A percentile compares a stretch with the other conserved stretches of the same genome.
These are phyloP conservation scores for Gaillardinia entomophila DNA, from an alignment of 805 yeast genomes.

Conservation along the genomic window DNA sequence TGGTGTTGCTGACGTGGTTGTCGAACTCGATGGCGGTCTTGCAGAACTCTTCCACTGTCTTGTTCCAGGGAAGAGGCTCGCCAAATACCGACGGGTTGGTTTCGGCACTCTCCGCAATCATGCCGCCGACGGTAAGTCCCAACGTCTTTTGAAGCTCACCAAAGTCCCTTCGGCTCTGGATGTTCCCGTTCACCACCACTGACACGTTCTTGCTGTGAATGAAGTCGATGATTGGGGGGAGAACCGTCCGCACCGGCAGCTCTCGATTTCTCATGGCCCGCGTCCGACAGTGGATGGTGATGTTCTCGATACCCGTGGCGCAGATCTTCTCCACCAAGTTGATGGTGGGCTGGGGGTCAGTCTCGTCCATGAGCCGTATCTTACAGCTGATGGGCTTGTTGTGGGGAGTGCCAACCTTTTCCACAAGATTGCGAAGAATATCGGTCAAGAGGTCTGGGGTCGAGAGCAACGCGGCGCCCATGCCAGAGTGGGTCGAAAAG, in stretches of 20 bases:
- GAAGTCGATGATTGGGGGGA: conserved; percentile 54
- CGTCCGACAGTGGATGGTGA: conserved; percentile 91
- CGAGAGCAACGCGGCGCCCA: conserved; percentile 90
- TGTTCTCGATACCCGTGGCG: conserved; percentile 74
- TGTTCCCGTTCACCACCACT: conserved; percentile 78
- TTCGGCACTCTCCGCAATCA: conserved; percentile 93
- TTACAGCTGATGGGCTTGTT: conserved; percentile 85
- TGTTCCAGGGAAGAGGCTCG: conserved; percentile 47
- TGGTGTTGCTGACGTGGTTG: conserved; percentile 62
- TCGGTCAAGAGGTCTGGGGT: conserved; percentile 76
- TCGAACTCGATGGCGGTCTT: conserved; percentile 48
- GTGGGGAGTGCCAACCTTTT: conserved; percentile 72
- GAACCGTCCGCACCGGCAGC: conserved; percentile 65
- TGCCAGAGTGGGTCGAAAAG: conserved; percentile 88
- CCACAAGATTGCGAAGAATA: conserved; percentile 65
- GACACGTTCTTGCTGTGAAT: conserved; percentile 61
- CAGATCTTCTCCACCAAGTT: conserved; percentile 45
- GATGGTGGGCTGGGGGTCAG: conserved; percentile 48
- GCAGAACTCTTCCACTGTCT: conserved; percentile 51
- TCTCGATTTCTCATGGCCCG: conserved; percentile 85
- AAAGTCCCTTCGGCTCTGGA: conserved; percentile 52
- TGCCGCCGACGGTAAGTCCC: conserved; percentile 66
- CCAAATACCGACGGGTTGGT: conserved; percentile 73
- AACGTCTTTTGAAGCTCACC: conserved; percentile 43
- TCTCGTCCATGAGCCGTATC: conserved; percentile 68